A percentile compares a stretch with the other conserved stretches of the same genome.
Evolutionary conservation across 805 yeast species (phyloP).

Genomic region (Yarrowia divulgata): DNA sequence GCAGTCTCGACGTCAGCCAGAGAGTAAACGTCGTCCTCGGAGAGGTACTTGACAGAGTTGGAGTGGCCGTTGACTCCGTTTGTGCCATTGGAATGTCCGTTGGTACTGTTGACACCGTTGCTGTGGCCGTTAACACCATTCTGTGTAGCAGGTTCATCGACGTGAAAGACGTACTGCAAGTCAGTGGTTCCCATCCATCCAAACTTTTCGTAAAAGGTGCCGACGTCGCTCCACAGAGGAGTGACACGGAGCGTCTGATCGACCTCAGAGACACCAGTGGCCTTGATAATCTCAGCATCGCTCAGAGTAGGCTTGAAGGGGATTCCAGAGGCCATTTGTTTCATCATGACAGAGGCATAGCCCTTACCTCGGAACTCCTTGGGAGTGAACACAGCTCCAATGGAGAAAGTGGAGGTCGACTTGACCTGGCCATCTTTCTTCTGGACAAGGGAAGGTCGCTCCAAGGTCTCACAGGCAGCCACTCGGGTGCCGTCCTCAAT

Average conservation of each 20-base stretch:
- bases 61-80: constrained; percentile 27
- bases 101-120: background rate
- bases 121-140: background rate
- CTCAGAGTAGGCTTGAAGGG: constrained; percentile 21
- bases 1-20: constrained; percentile 9
- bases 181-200: constrained; percentile 53
- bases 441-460: constrained; percentile 50
- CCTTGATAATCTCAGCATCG: constrained; percentile 27
- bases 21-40: background rate
- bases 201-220: constrained; percentile 66
- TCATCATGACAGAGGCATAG: constrained; percentile 53
- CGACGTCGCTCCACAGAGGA: constrained; percentile 75
- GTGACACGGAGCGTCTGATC: constrained; percentile 49
- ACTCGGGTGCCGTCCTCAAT: constrained; percentile 48
- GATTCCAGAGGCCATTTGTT: constrained; percentile 9
- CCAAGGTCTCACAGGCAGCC: constrained; percentile 58
- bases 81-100: constrained; percentile 3
- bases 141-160: background rate
- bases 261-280: constrained; percentile 38
- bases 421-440: constrained; percentile 42
- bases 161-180: constrained; percentile 41
- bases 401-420: constrained; percentile 44
- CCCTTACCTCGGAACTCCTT: constrained; percentile 60
- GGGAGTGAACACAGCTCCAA: constrained; percentile 69
- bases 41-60: constrained; percentile 7